phyloP scores from a whole-genome alignment of 2,329 filamentous ascomycete genomes.

The Fusarium dimerum region DNA sequence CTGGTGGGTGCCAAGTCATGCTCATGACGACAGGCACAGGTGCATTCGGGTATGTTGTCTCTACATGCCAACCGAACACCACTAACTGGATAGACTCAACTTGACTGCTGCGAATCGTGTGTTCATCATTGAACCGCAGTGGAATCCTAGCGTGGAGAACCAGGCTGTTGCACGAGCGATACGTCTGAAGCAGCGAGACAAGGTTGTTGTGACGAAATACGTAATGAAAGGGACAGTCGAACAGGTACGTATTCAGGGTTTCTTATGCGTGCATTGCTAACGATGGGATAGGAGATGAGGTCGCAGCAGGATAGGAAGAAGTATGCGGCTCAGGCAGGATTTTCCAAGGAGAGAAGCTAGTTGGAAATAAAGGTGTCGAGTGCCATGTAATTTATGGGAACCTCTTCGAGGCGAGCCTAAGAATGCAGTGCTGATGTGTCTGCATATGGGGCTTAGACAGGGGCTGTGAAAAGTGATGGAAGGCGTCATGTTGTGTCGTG shows the following conservation, averaged over 20 bases:
- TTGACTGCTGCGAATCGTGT: constrained; percentile 49
- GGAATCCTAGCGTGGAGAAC: constrained; percentile 54
- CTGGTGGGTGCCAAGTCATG: constrained; percentile 36
- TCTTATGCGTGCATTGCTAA: neutral
- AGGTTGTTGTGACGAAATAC: constrained; percentile 48
- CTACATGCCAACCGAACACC: neutral
- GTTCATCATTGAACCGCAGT: constrained; percentile 55
- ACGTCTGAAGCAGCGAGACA: constrained; percentile 45
- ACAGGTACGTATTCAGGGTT: constrained; percentile 31
- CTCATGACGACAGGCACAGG: constrained; percentile 57
- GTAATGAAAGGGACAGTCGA: constrained; percentile 45
- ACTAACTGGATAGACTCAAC: constrained; percentile 40
- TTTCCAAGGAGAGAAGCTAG: neutral
- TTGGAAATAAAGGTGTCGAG: no score
- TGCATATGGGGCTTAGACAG: no score
- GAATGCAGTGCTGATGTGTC: no score
- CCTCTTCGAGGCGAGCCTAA: no score
- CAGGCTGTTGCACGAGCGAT: constrained; percentile 53
- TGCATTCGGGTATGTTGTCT: constrained; percentile 44
- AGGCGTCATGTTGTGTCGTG: no score
- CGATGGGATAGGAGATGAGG: neutral
- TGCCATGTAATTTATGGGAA: no score
- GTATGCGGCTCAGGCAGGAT: neutral
- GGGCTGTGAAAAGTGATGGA: no score
- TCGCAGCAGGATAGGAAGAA: neutral